A percentile compares a stretch with the other conserved stretches of the same genome.
These are phyloP conservation scores for Pleurotus cornucopiae DNA, from an alignment of 768 basidiomycete genomes.

Conservation along the genomic window DNA sequence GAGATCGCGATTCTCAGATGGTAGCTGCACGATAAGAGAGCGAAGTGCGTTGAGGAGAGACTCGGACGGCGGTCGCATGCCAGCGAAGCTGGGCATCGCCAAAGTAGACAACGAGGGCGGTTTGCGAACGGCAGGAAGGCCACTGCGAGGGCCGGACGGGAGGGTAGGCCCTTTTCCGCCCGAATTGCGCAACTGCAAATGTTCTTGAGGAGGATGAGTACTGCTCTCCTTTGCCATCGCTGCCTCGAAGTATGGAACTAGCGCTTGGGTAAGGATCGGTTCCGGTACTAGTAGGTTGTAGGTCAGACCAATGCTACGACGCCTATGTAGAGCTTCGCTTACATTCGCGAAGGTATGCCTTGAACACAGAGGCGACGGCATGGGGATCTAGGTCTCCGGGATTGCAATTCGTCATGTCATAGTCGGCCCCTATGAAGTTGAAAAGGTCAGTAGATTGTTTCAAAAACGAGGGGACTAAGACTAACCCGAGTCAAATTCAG, in stretches of 20 bases:
- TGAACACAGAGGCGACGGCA: slow-evolving; percentile 90
- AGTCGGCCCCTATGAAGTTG: slow-evolving; percentile 69
- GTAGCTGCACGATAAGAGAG: slow-evolving; percentile 63
- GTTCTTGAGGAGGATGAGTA: slow-evolving; percentile 20
- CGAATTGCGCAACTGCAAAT: slow-evolving; percentile 6
- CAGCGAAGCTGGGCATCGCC: slow-evolving; percentile 64
- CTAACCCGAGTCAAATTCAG: slow-evolving; percentile 78
- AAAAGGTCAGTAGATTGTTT: background rate
- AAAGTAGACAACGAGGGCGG: slow-evolving; percentile 79
- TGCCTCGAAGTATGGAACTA: slow-evolving; percentile 75
- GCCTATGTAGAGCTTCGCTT: slow-evolving; percentile 29
- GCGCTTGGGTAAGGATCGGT: slow-evolving; percentile 70
- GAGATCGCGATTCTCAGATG: slow-evolving; percentile 80
- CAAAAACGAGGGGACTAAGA: background rate
- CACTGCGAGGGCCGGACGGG: slow-evolving; percentile 34
- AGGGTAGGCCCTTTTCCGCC: slow-evolving; percentile 18
- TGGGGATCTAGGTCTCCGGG: slow-evolving; percentile 93
- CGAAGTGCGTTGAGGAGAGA: slow-evolving; percentile 54
- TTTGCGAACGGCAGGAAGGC: slow-evolving; percentile 51
- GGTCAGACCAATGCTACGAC: slow-evolving; percentile 2
- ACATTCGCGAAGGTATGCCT: slow-evolving; percentile 91
- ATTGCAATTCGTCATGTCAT: slow-evolving; percentile 69
- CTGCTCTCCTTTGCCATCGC: slow-evolving; percentile 58
- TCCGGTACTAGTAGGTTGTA: slow-evolving; percentile 63
- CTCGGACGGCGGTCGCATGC: slow-evolving; percentile 58